These are phyloP conservation scores for Ceratonia siliqua DNA, from an alignment of 306 rosid genomes.

Conservation along the genomic window DNA sequence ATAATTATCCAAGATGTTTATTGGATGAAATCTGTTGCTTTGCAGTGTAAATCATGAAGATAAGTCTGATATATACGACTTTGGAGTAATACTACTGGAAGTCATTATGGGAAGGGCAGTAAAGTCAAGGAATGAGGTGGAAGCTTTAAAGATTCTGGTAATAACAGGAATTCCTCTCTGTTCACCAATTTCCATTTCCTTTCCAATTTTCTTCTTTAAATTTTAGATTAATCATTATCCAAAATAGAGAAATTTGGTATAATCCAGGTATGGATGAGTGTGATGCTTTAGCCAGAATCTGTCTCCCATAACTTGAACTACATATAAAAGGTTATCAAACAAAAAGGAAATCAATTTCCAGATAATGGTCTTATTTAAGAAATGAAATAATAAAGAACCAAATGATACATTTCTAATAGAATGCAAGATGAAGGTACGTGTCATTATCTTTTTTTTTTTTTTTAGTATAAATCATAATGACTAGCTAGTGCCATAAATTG, in stretches of 20 bases:
- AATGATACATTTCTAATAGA: neutral
- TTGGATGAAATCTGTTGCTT: neutral
- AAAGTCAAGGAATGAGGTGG: constrained; percentile 54
- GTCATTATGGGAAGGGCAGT: constrained; percentile 75
- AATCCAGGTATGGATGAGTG: neutral
- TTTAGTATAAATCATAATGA: neutral
- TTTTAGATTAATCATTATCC: neutral
- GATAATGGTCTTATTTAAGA: neutral
- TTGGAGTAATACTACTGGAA: constrained; percentile 80
- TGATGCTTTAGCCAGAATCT: neutral
- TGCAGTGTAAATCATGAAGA: constrained; percentile 59
- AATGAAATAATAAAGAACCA: no score
- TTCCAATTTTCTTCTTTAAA: neutral
- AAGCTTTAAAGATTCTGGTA: constrained; percentile 66
- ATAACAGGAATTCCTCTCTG: constrained; percentile 7
- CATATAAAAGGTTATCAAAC: neutral
- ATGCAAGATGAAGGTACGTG: neutral
- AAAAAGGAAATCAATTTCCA: neutral
- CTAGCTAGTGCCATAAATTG: neutral
- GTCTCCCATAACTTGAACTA: neutral
- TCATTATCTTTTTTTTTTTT: neutral
- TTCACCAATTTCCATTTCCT: constrained; percentile 10
- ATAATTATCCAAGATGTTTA: neutral
- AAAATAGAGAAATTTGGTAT: neutral
- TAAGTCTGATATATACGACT: constrained; percentile 65